Conservation (phyloP, 2,329 filamentous ascomycete species). For the Dothiorella sarmentorum region DNA sequence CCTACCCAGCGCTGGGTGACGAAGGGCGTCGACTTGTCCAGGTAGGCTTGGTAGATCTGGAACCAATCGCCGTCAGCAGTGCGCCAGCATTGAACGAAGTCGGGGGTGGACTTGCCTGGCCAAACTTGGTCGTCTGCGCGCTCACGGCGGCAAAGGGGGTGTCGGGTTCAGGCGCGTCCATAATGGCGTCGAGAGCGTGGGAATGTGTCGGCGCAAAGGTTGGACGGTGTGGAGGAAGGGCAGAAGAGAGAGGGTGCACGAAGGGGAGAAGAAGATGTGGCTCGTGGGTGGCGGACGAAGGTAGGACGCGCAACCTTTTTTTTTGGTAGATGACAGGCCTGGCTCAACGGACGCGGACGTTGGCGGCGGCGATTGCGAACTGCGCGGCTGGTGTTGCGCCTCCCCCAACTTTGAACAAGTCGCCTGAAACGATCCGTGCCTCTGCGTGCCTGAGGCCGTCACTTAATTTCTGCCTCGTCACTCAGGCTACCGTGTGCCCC, state of each 20-base stretch:
- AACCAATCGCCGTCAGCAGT: background rate
- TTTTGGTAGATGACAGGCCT: background rate
- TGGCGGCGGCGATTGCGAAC: constrained; percentile 12
- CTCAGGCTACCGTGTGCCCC: background rate
- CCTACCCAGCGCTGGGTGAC: constrained; percentile 85
- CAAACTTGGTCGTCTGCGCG: constrained; percentile 73
- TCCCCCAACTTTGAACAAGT: constrained; percentile 16
- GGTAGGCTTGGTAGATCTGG: constrained; percentile 88
- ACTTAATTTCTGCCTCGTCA: constrained; percentile 7
- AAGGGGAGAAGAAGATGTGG: background rate
- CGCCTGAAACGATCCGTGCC: constrained; percentile 26
- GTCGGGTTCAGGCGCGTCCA: constrained; percentile 87
- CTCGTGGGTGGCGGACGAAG: background rate
- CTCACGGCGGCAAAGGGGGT: constrained; percentile 89
- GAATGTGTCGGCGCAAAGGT: background rate
- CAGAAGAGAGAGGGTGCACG: background rate
- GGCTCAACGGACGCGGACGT: constrained; percentile 13
- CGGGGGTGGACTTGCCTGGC: constrained; percentile 56
- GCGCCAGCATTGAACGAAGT: background rate
- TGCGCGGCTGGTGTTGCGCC: constrained; percentile 16
- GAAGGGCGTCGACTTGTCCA: constrained; percentile 90
- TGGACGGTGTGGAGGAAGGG: background rate
- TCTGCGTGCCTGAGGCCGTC: constrained; percentile 25
- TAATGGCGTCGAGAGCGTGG: constrained; percentile 40
- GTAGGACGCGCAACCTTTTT: constrained; percentile 7